Percentiles rank a stretch among this genome's conserved stretches.
These are phyloP conservation scores for Myotisia sp. DNA, from an alignment of 2,329 filamentous ascomycete species.

Conservation along the genomic window DNA sequence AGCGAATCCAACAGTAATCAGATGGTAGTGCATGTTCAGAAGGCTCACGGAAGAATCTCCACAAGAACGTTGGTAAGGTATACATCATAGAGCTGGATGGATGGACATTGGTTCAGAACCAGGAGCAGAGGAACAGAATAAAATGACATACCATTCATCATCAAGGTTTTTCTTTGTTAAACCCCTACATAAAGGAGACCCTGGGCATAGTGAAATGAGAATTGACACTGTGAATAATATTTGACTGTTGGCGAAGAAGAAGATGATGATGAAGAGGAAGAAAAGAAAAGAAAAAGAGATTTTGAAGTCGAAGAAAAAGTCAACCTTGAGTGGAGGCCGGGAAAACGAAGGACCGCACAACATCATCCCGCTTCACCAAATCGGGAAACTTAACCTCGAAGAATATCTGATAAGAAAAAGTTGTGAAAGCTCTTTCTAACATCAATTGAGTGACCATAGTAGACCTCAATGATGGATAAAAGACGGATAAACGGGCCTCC, in stretches of 20 bases:
- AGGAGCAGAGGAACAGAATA: conserved; percentile 7
- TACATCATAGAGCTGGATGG: conserved; percentile 4
- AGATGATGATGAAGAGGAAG: neutral
- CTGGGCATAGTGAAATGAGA: no score
- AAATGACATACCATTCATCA: neutral
- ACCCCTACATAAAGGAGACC: no score
- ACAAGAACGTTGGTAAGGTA: conserved; percentile 37
- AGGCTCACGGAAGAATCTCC: conserved; percentile 42
- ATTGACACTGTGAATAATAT: no score
- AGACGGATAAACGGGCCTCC: conserved; percentile 80
- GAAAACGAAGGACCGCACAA: conserved; percentile 4
- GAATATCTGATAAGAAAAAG: neutral
- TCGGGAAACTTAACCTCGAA: neutral
- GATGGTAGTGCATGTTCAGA: conserved; percentile 49
- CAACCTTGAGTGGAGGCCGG: conserved; percentile 6
- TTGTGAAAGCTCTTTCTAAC: neutral
- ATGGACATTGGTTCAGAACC: conserved; percentile 11
- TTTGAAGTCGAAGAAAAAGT: neutral
- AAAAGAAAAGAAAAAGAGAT: neutral
- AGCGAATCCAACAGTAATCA: conserved; percentile 21
- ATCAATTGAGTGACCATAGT: neutral
- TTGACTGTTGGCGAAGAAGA: neutral
- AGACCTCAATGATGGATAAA: conserved; percentile 56
- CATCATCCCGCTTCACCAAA: conserved; percentile 1
- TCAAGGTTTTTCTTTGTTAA: neutral